These are phyloP conservation scores for Amniculicola lignicola DNA, from an alignment of 495 filamentous ascomycete genomes.

Conservation along the genomic window DNA sequence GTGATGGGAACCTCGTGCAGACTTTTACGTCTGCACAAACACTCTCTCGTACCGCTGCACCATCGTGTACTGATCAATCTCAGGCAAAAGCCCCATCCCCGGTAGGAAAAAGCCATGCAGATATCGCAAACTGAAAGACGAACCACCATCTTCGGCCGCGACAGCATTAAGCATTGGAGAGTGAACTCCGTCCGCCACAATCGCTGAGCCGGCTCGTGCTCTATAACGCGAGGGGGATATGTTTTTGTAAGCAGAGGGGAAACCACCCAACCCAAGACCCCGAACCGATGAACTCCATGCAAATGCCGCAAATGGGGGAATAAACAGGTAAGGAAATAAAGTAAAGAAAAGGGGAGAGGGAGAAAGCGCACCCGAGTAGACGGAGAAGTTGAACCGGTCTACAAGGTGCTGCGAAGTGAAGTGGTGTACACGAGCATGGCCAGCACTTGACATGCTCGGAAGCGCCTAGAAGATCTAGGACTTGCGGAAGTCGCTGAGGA, in stretches of 20 bases:
- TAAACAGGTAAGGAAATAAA: background rate
- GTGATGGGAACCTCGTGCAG: slow-evolving; percentile 8
- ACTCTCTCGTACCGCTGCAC: background rate
- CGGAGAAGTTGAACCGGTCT: background rate
- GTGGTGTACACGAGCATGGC: slow-evolving; percentile 5
- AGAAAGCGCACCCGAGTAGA: background rate
- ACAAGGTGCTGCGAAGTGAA: background rate
- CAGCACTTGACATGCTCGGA: background rate
- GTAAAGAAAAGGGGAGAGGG: background rate
- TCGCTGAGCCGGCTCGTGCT: background rate
- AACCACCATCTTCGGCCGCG: slow-evolving; percentile 3
- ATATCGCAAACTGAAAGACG: background rate
- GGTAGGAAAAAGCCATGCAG: background rate
- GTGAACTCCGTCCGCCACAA: slow-evolving; percentile 16
- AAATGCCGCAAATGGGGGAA: slow-evolving; percentile 34
- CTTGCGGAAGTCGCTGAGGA: slow-evolving; percentile 65
- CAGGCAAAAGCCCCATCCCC: background rate
- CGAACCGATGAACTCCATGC: slow-evolving; percentile 33
- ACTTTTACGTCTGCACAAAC: slow-evolving; percentile 11
- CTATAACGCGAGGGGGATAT: slow-evolving; percentile 20
- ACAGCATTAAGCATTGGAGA: too few relatives aligned
- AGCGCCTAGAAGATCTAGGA: slow-evolving; percentile 25
- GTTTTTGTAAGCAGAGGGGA: slow-evolving; percentile 14
- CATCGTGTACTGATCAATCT: slow-evolving; percentile 1
- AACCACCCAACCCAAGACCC: slow-evolving; percentile 9